Base-by-base conservation (phyloP, 2,329 filamentous ascomycete genomes). In the Furcasterigmium furcatum region DNA sequence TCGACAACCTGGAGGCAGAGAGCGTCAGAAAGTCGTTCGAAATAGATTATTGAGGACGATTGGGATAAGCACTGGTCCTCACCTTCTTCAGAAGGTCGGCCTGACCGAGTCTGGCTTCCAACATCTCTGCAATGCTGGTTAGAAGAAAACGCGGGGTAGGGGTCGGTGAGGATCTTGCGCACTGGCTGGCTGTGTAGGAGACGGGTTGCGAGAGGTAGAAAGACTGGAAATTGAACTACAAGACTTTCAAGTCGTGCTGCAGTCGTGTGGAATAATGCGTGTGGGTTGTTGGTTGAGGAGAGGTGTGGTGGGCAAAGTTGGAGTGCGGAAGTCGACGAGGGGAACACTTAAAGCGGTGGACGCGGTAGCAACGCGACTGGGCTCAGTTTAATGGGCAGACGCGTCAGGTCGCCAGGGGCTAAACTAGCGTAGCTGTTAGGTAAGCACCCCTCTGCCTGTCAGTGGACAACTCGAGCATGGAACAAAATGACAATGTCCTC, bases 91-190 rank as follows among this genome's bases (percentile, higher is more conserved):
- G 82, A 68, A 95, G 79, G 63, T 83, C 80, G 52, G 95, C 92
- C 79, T 97, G 91, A 68, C 94, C 88, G 71, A 99, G 82, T 73
- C 91, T 88, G 82, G 94, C 94, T 82, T 99, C 94, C 76, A 99
- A 84, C 92, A 97, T 81, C 53, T 65, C 75, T 76, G 62, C 51
- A 38, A 45, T 45, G 44, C 46, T n/a, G 35, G 22, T 55, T 44
- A 55, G 46, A n/a, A 79, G 83, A 20, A 21, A 4, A 18, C 38
- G 22, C 16, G 10, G 12, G 36, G 29, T 16, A 14, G 30, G 16
- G 7, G 12, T 38, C 44, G 42, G 38, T 36, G 29, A 34, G 38
- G 22, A 2, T 13, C 4, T 10, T 18, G 43, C 48, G 19, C 49
- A 50, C 48, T 50, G 48, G 36, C 43, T 41, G 41, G 21, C 41